Base-by-base conservation (phyloP, 1,139 yeast species). In the Pichia kudriavzevii region DNA sequence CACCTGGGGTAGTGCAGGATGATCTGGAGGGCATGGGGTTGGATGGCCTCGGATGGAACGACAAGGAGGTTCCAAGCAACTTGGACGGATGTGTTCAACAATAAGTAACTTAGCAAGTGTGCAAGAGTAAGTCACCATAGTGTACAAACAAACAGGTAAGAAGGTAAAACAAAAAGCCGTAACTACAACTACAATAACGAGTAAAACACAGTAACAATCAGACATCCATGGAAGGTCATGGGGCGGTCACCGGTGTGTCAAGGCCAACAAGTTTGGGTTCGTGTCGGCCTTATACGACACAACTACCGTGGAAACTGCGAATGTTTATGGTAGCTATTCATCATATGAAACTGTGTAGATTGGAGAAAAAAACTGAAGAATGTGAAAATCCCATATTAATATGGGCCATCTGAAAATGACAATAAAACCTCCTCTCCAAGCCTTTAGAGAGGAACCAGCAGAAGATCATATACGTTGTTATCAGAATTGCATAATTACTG, bases 221-320 rank as follows among this genome's bases (percentile, higher is more conserved):
- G 75, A 69, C 75, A 68, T 69, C 75, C 75, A 66, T 65, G 75
- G 75, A 69, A 69, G 75, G 72, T 66, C 69, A 47, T 47, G 39
- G 63, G 65, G 72, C 88, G 87, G 88, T 79, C 87, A 79, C 85
- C 66, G 84, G 63, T 77, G 73, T 71, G 76, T 83, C 59, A 68
- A 72, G 75, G 68, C 26, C 33, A 35, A 37, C 45, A 40, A n/a
- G 42, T 42, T 48, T 76, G 81, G 87, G 85, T 78, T 79, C 84
- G 62, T 34, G 58, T 63, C 48, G 32, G 21, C 45, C 50, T 48
- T 47, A 47, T 39, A 44, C 61, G 67, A 85, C 74, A 72, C 66
- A 77, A 83, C 49, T 79, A 79, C 87, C 87, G 87, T 72, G 87
- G 87, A 79, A 79, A 79, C 87, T 79, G 87, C 87, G 87, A 79